Evolutionary conservation across 495 filamentous ascomycete species (phyloP), one percentile per base, ranked within the genome.

Genomic region (Hypoxylon lienhwacheense): DNA sequence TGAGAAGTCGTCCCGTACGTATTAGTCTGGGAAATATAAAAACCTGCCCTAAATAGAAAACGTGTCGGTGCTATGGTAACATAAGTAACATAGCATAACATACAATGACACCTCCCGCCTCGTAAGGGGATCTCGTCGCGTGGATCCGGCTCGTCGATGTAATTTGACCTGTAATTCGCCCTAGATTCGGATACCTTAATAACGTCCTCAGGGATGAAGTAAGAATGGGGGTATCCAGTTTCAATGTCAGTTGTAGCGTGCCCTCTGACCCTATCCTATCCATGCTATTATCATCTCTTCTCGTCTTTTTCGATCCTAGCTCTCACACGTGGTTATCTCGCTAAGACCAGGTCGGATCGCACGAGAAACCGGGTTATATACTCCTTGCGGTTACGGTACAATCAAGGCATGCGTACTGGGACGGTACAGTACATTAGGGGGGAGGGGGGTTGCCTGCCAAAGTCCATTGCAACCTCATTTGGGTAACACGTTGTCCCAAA

Each of bases 391-490:
- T 41, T 41, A 22, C 22, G 20, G 37, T 14, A 7, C 11, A 14
- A 41, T 24, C 37, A 15, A 20, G 8, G 21, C 21, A 25, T 41
- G 20, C 20, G 22, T 41, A 25, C 7, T 37, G 17, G 35, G 35
- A 37, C 34, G 7, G 34, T 36, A 36, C 2, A 28, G 25, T 11
- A 11, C 25, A 11, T 5, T 28, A 28, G 11, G 25, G 25, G 25
- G 5, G 5, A n/a, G n/a, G n/a, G n/a, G n/a, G n/a, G n/a, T n/a
- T 25, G 39, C 22, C 21, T 12, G 28, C 17, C 7, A 35, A 22
- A 47, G 15, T 32, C 53, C 40, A 46, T 36, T 61, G 57, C 22
- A 55, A 61, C 56, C 8, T 55, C 50, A 33, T 55, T 55, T 47
- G n/a, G n/a, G n/a, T n/a, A 45, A 47, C 53, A 46, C 55, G 21